Conservation (phyloP, 805 yeast species). For the Citeromyces matritensis region DNA sequence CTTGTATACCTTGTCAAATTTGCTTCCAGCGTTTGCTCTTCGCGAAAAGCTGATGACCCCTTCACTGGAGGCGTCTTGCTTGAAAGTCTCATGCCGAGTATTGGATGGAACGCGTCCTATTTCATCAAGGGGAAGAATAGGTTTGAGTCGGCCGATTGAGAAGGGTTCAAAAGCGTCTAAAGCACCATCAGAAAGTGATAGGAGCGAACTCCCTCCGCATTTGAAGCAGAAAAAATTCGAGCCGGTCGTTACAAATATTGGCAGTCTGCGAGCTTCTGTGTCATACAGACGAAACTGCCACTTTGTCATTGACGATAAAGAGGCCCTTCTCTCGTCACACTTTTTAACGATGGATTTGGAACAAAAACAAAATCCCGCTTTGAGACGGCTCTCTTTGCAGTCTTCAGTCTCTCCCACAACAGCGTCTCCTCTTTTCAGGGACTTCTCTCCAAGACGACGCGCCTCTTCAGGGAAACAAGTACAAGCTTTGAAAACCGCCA, state of each 20-base stretch:
- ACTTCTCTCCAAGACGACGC: no score
- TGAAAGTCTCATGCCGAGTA: conserved; percentile 42
- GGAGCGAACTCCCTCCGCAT: conserved; percentile 19
- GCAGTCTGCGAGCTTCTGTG: conserved; percentile 59
- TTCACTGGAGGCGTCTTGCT: conserved; percentile 8
- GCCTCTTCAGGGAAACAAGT: neutral
- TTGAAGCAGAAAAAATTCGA: conserved; percentile 46
- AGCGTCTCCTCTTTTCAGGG: no score
- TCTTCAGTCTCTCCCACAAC: neutral
- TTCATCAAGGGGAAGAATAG: conserved; percentile 70
- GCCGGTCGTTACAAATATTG: conserved; percentile 64
- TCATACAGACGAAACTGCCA: conserved; percentile 63
- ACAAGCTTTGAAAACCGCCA: neutral
- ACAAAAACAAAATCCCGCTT: neutral
- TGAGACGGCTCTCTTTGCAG: neutral
- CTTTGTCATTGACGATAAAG: conserved; percentile 55
- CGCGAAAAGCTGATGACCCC: conserved; percentile 23
- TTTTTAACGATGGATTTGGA: conserved; percentile 30
- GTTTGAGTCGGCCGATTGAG: conserved; percentile 39
- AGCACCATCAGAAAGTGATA: conserved; percentile 6
- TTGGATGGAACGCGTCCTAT: conserved; percentile 72
- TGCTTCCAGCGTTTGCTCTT: conserved; percentile 62
- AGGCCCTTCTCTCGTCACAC: conserved; percentile 44
- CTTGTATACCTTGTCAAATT: conserved; percentile 45
- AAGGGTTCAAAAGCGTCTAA: conserved; percentile 6